Percentiles rank a stretch among this genome's conserved stretches.
Conservation (phyloP, 129 eudicot genomes). For the Erigeron canadensis region DNA sequence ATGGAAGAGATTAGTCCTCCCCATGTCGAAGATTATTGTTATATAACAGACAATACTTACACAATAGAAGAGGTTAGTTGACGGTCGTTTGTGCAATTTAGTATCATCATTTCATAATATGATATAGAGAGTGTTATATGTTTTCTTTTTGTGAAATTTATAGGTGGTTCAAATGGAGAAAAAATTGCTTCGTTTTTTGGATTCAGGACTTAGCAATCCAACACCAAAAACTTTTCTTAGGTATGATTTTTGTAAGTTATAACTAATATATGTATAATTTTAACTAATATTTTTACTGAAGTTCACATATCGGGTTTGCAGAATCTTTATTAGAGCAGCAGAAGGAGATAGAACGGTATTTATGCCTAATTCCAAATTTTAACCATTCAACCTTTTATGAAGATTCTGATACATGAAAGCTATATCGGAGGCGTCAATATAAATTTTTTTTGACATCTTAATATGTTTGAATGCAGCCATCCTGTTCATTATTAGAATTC, state of each 20-base stretch:
- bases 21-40: conserved; percentile 72
- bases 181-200: conserved; percentile 58
- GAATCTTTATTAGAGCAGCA: conserved; percentile 61
- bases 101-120: neutral
- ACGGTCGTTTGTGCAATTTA: neutral
- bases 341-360: conserved; percentile 59
- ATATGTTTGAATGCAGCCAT: conserved; percentile 32
- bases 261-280: neutral
- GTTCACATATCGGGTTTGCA: conserved; percentile 31
- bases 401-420: neutral
- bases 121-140: neutral
- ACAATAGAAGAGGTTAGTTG: conserved; percentile 63
- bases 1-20: conserved; percentile 87
- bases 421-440: neutral
- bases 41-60: conserved; percentile 85
- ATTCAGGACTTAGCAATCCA: conserved; percentile 59
- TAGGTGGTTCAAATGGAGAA: conserved; percentile 76
- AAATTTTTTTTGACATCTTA: neutral
- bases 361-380: conserved; percentile 12
- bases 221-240: conserved; percentile 78
- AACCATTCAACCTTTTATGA: neutral
- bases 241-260: conserved; percentile 33
- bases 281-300: neutral
- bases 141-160: neutral
- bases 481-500: conserved; percentile 49